Evolutionary conservation across 2,329 filamentous ascomycete species (phyloP), one percentile per base, ranked within the genome.

Genomic region (Colletotrichum filicis): DNA sequence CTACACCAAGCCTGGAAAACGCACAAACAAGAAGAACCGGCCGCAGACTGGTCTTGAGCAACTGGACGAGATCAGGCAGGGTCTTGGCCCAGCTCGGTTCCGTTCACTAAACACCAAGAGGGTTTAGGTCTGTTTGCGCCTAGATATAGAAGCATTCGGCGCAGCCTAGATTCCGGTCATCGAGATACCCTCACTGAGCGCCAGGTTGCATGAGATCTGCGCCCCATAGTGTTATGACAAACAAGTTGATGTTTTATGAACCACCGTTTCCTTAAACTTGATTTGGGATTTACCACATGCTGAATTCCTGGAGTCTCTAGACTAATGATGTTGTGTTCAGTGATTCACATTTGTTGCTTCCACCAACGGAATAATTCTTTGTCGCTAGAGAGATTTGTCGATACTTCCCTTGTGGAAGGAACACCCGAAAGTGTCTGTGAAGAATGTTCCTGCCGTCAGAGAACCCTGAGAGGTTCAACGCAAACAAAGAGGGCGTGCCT

Each of bases 21-120:
- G 92, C 81, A 86, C 88, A 12, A 89, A 95, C 24, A 96, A 95
- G 85, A 95, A 95, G 83, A 92, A 92, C 22, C 94, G 93, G 79
- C 91, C 93, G 76, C 92, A 93, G 80, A 94, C 89, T 73, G 97
- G 97, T 0, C 87, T 98, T 76, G 92, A 94, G 82, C 94, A 98
- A 85, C 86, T 98, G 73, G 97, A 98, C 76, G 96, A 98, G 83
- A 92, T 99, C 64, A 88, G 97, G 66, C 89, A 89, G 75, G 94
- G 91, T 7, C 83, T 98, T 69, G 96, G 96, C 0, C 93, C 94
- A 30, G 93, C 95, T 35, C 90, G 91, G 73, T 81, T 97, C 69
- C 80, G 79, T 52, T 65, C 16, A 72, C 58, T 57, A 35, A 60
- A n/a, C 55, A 60, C 57, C 1, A 32, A 66, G 6, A 42, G n/a